Base-by-base conservation (phyloP, 257 asterid species). In the Leonotis leonurus region DNA sequence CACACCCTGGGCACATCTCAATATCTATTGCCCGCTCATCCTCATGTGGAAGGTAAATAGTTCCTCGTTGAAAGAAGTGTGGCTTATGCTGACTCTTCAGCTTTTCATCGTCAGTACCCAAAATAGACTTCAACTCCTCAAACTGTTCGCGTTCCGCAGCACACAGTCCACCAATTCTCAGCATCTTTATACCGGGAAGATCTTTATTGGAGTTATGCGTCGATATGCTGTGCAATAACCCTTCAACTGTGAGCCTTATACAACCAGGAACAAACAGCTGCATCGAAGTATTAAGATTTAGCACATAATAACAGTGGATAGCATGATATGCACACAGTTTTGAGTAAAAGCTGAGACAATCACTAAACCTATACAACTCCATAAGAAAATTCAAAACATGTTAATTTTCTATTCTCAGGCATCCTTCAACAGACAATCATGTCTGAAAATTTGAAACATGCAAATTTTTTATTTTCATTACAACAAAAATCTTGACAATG, bases 201-300 rank as follows among this genome's bases (percentile, higher is more conserved):
- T 75, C 84, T 60, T 70, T 70, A 4, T 49, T 70, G 36, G 76
- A 62, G 64, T 88, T 81, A 62, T 67, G 81, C 25, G 61, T 57
- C 85, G 70, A 80, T 52, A 92, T 43, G 12, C 33, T 78, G 53
- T 72, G 71, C 70, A 92, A 56, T 26, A 82, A 60, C 29, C 90
- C 87, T 53, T 86, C 90, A 55, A 86, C 65, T 20, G 81, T 84
- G 67, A 92, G 75, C 78, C 81, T 75, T 33, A 95, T 77, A 70
- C 97, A 92, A 7, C 89, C 95, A 52, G 95, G 95, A 72, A 92
- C 87, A 56, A 73, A 78, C 8, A 92, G 62, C 98, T 92, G 86
- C 85, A 82, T 46, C 36, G 39, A 22, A 37, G 14, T 39, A 44
- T 4, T 5, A 8, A 0, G 10, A 29, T 8, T 68, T 43, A 81